Percentiles rank a stretch among this genome's conserved stretches.
Evolutionary conservation across 352 stramenopile genomes (phyloP).

Genomic region (Pelagophyceae sp.): DNA sequence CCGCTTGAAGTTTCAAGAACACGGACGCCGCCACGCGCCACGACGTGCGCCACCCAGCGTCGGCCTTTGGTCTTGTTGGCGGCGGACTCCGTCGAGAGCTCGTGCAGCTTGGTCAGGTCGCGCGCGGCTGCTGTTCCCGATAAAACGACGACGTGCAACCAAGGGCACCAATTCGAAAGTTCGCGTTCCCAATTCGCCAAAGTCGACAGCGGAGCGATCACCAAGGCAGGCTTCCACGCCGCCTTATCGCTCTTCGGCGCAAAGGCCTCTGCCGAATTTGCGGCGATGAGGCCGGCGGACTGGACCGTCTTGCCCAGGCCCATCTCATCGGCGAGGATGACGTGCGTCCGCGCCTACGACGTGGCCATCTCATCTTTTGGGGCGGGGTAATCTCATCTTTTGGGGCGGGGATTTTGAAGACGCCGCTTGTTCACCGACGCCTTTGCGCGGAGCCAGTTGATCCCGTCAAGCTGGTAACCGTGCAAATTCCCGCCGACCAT

Average conservation of each 20-base stretch:
- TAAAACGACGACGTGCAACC: slow-evolving; percentile 45
- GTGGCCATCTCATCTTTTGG: no score
- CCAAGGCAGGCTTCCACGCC: slow-evolving; percentile 79
- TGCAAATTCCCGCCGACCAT: slow-evolving; percentile 58
- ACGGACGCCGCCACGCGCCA: no score
- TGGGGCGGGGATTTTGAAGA: no score
- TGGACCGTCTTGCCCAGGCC: slow-evolving; percentile 41
- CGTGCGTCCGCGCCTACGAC: slow-evolving; percentile 71
- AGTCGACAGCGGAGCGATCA: slow-evolving; percentile 96
- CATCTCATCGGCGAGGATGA: slow-evolving; percentile 62
- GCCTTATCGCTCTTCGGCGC: not conserved
- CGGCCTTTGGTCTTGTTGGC: slow-evolving; percentile 43
- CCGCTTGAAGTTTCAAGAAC: no score
- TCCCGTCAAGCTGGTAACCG: slow-evolving; percentile 92
- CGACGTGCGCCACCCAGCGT: slow-evolving; percentile 82
- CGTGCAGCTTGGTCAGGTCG: slow-evolving; percentile 66
- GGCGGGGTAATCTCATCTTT: no score
- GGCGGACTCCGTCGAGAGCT: slow-evolving; percentile 85
- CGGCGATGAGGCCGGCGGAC: slow-evolving; percentile 41
- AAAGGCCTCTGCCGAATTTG: slow-evolving; percentile 66
- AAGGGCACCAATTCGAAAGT: slow-evolving; percentile 81
- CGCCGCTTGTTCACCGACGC: slow-evolving; percentile 79
- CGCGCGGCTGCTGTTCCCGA: slow-evolving; percentile 82
- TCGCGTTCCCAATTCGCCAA: slow-evolving; percentile 98
- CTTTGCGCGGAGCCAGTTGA: slow-evolving; percentile 96